A percentile compares a stretch with the other conserved stretches of the same genome.
Conservation (phyloP, 345 rosid species). For the Gossypium anomalum region DNA sequence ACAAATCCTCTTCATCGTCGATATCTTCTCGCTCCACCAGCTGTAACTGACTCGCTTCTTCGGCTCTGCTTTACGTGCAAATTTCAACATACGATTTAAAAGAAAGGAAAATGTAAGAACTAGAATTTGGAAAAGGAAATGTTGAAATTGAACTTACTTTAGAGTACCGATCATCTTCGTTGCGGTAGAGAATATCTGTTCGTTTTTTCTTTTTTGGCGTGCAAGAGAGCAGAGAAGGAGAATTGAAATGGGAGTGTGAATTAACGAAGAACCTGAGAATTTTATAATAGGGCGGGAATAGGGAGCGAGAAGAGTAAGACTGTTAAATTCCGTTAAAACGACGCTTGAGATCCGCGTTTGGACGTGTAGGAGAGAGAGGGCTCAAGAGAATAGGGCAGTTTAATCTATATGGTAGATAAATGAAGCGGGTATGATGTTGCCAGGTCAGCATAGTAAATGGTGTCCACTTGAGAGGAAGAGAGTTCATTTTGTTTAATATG, state of each 20-base stretch:
- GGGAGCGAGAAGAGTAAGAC: conserved; percentile 1
- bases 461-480: no score
- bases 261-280: not conserved
- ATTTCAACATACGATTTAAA: not conserved
- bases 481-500: no score
- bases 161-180: conserved; percentile 64
- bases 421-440: not conserved
- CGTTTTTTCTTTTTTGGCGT: not conserved
- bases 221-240: not conserved
- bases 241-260: conserved; percentile 2
- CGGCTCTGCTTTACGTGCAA: conserved; percentile 41
- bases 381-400: not conserved
- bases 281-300: conserved; percentile 41
- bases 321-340: not conserved
- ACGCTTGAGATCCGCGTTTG: not conserved
- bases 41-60: conserved; percentile 64
- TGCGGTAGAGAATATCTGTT: conserved; percentile 5
- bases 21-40: conserved; percentile 67
- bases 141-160: conserved; percentile 43
- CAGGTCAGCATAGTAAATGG: not conserved
- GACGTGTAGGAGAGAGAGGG: not conserved
- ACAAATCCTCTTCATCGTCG: conserved; percentile 64
- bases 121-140: not conserved
- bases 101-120: not conserved
- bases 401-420: not conserved